phyloP scores from a whole-genome alignment of 78 protist species.

The Protostelium mycophagum region DNA sequence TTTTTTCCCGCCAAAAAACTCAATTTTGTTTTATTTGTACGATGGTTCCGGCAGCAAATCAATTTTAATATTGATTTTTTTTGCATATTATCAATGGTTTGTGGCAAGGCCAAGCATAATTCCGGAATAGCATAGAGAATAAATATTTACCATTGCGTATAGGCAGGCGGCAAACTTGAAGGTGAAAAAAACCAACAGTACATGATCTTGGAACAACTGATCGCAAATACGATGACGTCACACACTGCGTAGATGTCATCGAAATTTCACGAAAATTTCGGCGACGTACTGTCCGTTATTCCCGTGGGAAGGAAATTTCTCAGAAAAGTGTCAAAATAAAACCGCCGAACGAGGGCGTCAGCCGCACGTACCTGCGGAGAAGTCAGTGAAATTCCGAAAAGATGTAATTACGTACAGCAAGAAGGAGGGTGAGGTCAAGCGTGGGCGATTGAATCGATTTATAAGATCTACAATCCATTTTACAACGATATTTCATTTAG shows the following conservation, averaged over 20 bases:
- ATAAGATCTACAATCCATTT: background rate
- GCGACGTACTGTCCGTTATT: background rate
- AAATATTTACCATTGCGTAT: background rate
- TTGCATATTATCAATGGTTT: no score
- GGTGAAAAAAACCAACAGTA: background rate
- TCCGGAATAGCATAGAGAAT: background rate
- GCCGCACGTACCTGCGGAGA: background rate
- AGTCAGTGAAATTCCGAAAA: background rate
- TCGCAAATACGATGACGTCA: background rate
- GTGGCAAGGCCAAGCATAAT: no score
- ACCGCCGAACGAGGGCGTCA: background rate
- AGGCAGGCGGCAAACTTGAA: background rate
- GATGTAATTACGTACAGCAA: background rate
- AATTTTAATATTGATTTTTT: no score
- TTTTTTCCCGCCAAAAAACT: no score
- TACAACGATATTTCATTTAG: no score
- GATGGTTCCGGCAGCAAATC: no score
- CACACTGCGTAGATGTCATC: no score
- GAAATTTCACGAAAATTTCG: no score
- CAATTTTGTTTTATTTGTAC: no score
- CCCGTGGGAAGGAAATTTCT: background rate
- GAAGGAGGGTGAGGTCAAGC: background rate
- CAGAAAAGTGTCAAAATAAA: background rate
- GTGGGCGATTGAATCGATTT: background rate
- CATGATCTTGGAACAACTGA: background rate